Evolutionary conservation across 108 stramenopile genomes (phyloP).

Genomic region (Skeletonema tropicum): DNA sequence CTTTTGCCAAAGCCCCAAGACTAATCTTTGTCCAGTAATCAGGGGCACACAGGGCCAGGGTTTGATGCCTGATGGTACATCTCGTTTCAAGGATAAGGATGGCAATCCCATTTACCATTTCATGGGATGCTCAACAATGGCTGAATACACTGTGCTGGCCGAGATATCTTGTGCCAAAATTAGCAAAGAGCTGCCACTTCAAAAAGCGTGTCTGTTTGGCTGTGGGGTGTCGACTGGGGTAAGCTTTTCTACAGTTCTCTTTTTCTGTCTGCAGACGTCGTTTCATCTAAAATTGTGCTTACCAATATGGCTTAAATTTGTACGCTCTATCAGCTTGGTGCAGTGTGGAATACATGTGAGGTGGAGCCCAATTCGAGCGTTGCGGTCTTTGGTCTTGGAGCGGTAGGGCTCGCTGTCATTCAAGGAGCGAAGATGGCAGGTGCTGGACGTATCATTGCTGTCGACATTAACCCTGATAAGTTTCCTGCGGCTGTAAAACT

Average conservation of each 20-base stretch:
- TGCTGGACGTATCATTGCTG: constrained; percentile 74
- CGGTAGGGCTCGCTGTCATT: constrained; percentile 86
- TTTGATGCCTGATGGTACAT: constrained; percentile 78
- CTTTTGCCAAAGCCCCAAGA: constrained; percentile 87
- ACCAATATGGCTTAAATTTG: too few species aligned
- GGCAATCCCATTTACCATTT: constrained; percentile 83
- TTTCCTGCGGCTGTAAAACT: constrained; percentile 64
- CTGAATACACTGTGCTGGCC: constrained; percentile 88
- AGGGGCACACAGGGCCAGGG: constrained; percentile 83
- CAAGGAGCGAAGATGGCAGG: constrained; percentile 79
- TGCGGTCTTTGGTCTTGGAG: constrained; percentile 89
- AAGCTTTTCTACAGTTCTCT: too few species aligned
- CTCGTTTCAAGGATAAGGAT: constrained; percentile 50
- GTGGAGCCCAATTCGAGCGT: constrained; percentile 74
- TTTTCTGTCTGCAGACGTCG: too few species aligned
- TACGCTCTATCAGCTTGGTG: constrained; percentile 47
- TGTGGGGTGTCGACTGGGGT: constrained; percentile 88
- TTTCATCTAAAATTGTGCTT: too few species aligned
- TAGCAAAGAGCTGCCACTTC: constrained; percentile 64
- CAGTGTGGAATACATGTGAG: constrained; percentile 82
- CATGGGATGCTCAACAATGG: constrained; percentile 89
- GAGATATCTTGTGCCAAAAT: constrained; percentile 92
- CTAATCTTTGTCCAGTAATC: constrained; percentile 93
- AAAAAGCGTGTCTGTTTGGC: constrained; percentile 89
- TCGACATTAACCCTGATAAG: constrained; percentile 78